Evolutionary conservation across 768 basidiomycete genomes (phyloP), one percentile per base, ranked within the genome.

Genomic region (Mrakia hoshinonis): DNA sequence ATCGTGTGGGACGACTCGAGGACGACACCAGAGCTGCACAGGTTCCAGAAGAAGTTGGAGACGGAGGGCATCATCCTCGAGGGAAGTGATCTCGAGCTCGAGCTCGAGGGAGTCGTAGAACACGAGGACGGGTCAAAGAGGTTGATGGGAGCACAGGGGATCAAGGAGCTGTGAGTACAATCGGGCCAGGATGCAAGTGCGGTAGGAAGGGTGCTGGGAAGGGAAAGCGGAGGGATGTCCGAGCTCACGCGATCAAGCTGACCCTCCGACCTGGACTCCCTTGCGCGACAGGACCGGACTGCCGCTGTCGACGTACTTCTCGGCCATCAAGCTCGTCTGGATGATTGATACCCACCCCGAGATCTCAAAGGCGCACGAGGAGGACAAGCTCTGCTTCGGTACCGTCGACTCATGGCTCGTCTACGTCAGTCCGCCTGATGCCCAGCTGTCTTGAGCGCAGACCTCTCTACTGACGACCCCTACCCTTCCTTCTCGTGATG

Each of bases 331-430:
- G 81, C 83, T 96, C 74, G 86, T 90, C 55, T 99, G 95, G 95
- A 92, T 99, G 89, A 86, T 95, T 73, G 90, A 95, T 78, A 87
- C 97, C 77, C 81, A 88, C 77, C 83, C 84, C 4, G 85, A 87
- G 38, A 92, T 98, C 68, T 80, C 83, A 43, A 83, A 85, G 52
- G 94, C 96, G 0, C 88, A 93, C 77, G 86, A 89, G 48, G 81
- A 85, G 47, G 91, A 92, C 79, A 85, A 90, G 72, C 84, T 98
- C 15, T 81, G 88, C 26, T 93, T 97, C 77, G 96, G 96, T 29
- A 99, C 96, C 2, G 88, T 99, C 66, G 96, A 99, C 80, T 92
- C 91, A 38, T 99, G 95, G 95, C 85, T 99, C 58, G 85, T 87
- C 75, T 97, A 92, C 79, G 92, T 93, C 77, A 67, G 82, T 75